Evolutionary conservation across 1,284 basidiomycete genomes (phyloP).

Genomic region (Rhodotorula sp.): DNA sequence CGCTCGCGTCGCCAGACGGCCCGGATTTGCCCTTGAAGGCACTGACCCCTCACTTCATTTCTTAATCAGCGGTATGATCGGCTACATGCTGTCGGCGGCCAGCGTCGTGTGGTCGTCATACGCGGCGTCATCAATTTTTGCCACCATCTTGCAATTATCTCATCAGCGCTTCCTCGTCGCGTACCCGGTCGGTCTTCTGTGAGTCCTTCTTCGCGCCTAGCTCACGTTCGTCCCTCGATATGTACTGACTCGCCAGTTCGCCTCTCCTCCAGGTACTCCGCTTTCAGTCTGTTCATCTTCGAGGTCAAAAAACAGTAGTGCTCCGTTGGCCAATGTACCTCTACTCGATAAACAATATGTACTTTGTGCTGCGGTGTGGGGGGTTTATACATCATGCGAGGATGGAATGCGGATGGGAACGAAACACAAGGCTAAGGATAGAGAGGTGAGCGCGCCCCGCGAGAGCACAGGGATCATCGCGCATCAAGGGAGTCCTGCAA

Average conservation of each 20-base stretch:
- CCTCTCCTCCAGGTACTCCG: conserved; percentile 2
- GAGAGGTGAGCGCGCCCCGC: not conserved
- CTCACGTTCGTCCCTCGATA: too few species aligned
- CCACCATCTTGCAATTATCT: conserved; percentile 87
- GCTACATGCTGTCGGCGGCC: conserved; percentile 74
- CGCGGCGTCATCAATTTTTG: conserved; percentile 88
- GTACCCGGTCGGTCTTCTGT: conserved; percentile 86
- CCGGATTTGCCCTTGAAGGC: too few species aligned
- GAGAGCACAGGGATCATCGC: not conserved
- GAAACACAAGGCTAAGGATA: too few species aligned
- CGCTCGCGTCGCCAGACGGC: too few species aligned
- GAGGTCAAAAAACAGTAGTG: conserved; percentile 24
- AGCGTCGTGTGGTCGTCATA: conserved; percentile 94
- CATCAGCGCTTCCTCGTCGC: conserved; percentile 88
- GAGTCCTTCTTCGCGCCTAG: conserved; percentile 47
- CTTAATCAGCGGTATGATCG: conserved; percentile 65
- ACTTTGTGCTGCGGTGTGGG: too few species aligned
- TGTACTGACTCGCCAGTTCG: not conserved
- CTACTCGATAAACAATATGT: too few species aligned
- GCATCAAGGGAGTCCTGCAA: conserved; percentile 21
- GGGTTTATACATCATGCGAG: too few species aligned
- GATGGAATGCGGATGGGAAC: too few species aligned
- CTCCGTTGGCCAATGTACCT: not conserved
- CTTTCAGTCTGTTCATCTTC: conserved; percentile 32
- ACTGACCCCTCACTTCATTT: not conserved